These are phyloP conservation scores for Fistulinella staudtii DNA, from an alignment of 1,284 basidiomycete species.

Conservation along the genomic window DNA sequence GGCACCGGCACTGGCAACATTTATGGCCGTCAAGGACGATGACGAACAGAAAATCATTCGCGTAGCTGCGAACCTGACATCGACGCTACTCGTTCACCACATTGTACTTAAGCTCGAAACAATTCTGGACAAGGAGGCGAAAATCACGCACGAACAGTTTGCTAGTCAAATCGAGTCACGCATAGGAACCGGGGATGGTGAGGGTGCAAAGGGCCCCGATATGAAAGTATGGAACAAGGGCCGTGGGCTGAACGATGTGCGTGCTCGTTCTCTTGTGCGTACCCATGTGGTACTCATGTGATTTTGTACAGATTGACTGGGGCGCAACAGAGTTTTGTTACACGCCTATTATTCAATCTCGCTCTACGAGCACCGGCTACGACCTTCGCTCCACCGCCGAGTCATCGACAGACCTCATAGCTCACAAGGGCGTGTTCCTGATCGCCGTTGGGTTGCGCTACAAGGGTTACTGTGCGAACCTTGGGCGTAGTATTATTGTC, in stretches of 20 bases:
- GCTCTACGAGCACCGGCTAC: conserved; percentile 76
- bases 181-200: conserved; percentile 80
- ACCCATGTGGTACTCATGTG: conserved; percentile 5
- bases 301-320: conserved; percentile 70
- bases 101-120: conserved; percentile 86
- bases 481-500: conserved; percentile 92
- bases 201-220: conserved; percentile 72
- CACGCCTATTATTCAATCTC: conserved; percentile 93
- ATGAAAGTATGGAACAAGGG: conserved; percentile 88
- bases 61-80: conserved; percentile 76
- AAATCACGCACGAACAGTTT: conserved; percentile 86
- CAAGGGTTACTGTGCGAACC: conserved; percentile 89
- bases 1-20: conserved; percentile 66
- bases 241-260: conserved; percentile 62
- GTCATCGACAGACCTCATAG: conserved; percentile 79
- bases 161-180: conserved; percentile 82
- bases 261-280: conserved; percentile 1
- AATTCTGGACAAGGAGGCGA: conserved; percentile 88
- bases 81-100: conserved; percentile 82
- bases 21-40: conserved; percentile 86
- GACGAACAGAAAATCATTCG: conserved; percentile 86
- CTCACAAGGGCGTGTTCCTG: conserved; percentile 88
- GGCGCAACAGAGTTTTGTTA: conserved; percentile 89
- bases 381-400: conserved; percentile 86
- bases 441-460: conserved; percentile 89